These are phyloP conservation scores for Phaeotremella fagi DNA, from an alignment of 768 basidiomycete species.

Conservation along the genomic window DNA sequence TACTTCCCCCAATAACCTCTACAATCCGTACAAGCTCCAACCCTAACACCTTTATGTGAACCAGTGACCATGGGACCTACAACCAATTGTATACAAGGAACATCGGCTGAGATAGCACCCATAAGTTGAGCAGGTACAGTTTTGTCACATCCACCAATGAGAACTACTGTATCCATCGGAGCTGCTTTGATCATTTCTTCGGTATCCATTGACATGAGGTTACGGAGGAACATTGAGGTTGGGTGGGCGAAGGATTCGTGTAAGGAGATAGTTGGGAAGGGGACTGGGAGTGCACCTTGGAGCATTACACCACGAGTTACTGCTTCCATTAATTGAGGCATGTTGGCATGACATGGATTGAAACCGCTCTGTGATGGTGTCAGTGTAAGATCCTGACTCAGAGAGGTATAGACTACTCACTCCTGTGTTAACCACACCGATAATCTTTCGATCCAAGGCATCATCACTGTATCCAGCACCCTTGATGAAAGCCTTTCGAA, in stretches of 20 bases:
- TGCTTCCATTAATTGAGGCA: conserved; percentile 27
- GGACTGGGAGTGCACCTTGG: conserved; percentile 28
- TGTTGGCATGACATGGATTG: conserved; percentile 41
- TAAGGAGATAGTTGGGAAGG: conserved; percentile 37
- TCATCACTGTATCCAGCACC: conserved; percentile 42
- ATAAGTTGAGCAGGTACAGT: conserved; percentile 44
- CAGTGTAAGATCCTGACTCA: neutral
- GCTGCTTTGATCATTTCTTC: conserved; percentile 41
- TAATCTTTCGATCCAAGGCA: conserved; percentile 37
- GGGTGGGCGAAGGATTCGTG: conserved; percentile 38
- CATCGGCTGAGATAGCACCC: conserved; percentile 35
- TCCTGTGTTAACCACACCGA: conserved; percentile 37
- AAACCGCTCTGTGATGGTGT: conserved; percentile 21
- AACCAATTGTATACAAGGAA: conserved; percentile 34
- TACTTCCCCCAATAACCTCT: conserved; percentile 34
- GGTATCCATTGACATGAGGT: conserved; percentile 39
- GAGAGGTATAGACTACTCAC: conserved; percentile 1
- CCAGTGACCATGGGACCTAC: conserved; percentile 38
- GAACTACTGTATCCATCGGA: conserved; percentile 40
- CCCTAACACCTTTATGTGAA: conserved; percentile 25
- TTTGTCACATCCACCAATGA: conserved; percentile 35
- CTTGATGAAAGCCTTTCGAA: conserved; percentile 44
- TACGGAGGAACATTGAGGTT: conserved; percentile 36
- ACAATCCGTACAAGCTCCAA: conserved; percentile 43
- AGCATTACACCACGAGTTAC: conserved; percentile 33